These are phyloP conservation scores for Rosa persica DNA, from an alignment of 306 rosid genomes.

Conservation along the genomic window DNA sequence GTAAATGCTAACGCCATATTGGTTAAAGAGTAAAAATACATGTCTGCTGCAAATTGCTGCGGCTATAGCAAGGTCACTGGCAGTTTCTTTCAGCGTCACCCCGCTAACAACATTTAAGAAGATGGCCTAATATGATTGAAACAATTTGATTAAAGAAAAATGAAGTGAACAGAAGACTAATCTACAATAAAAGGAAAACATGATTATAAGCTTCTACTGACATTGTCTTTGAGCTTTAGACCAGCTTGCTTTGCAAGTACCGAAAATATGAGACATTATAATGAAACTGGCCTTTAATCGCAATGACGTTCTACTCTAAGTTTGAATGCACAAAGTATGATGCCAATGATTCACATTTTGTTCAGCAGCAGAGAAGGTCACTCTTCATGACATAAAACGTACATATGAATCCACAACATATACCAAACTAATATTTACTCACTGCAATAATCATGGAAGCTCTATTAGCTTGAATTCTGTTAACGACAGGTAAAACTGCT, in stretches of 20 bases:
- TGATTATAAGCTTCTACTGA: conserved; percentile 39
- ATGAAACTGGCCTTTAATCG: conserved; percentile 15
- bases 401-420: background rate
- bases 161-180: conserved; percentile 8
- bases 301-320: background rate
- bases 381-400: background rate
- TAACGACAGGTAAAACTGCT: conserved; percentile 30
- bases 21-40: background rate
- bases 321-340: background rate
- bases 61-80: conserved; percentile 96
- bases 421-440: conserved; percentile 29
- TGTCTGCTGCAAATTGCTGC: conserved; percentile 99
- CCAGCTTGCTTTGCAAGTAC: conserved; percentile 89
- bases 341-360: background rate
- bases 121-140: conserved; percentile 46
- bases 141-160: conserved; percentile 17
- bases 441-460: conserved; percentile 84
- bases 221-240: conserved; percentile 68
- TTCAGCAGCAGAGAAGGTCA: background rate
- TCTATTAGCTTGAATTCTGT: conserved; percentile 61
- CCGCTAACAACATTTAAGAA: conserved; percentile 84
- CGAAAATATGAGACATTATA: conserved; percentile 40
- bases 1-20: background rate
- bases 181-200: conserved; percentile 7
- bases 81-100: conserved; percentile 65